These are phyloP conservation scores for Vachellia collinsii DNA, from an alignment of 306 rosid genomes.

Conservation along the genomic window DNA sequence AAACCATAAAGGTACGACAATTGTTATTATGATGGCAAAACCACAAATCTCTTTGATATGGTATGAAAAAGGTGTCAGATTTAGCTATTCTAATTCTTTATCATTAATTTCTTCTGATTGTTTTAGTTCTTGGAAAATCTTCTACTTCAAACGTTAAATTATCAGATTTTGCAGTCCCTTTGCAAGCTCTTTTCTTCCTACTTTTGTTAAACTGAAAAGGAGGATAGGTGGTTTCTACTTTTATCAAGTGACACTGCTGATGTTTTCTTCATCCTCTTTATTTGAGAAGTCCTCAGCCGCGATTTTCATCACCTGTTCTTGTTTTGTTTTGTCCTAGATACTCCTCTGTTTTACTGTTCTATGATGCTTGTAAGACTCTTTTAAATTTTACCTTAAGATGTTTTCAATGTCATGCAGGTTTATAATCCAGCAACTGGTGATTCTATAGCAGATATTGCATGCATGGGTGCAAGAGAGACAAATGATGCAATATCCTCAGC, in stretches of 20 bases:
- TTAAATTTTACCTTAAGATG: background rate
- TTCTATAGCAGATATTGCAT: slow-evolving; percentile 77
- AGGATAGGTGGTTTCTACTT: slow-evolving; percentile 7
- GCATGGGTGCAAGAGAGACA: slow-evolving; percentile 90
- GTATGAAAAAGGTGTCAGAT: background rate
- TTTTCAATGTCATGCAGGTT: slow-evolving; percentile 59
- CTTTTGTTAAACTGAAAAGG: slow-evolving; percentile 15
- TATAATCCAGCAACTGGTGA: slow-evolving; percentile 92
- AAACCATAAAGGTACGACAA: slow-evolving; percentile 68
- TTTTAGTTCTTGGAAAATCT: background rate
- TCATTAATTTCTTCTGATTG: background rate
- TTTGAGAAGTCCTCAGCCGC: slow-evolving; percentile 25
- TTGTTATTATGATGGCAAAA: background rate
- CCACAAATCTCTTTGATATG: background rate
- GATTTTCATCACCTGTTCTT: slow-evolving; percentile 3
- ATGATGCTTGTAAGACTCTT: background rate
- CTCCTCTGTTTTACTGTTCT: slow-evolving; percentile 26
- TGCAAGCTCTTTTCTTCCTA: background rate
- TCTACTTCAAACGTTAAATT: background rate
- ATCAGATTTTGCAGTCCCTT: background rate
- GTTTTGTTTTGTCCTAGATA: slow-evolving; percentile 17
- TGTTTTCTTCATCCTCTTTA: background rate
- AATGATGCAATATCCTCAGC: slow-evolving; percentile 96
- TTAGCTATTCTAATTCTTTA: background rate
- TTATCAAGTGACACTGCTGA: slow-evolving; percentile 17